These are phyloP conservation scores for Penstemon barbatus DNA, from an alignment of 257 asterid genomes.

Conservation along the genomic window DNA sequence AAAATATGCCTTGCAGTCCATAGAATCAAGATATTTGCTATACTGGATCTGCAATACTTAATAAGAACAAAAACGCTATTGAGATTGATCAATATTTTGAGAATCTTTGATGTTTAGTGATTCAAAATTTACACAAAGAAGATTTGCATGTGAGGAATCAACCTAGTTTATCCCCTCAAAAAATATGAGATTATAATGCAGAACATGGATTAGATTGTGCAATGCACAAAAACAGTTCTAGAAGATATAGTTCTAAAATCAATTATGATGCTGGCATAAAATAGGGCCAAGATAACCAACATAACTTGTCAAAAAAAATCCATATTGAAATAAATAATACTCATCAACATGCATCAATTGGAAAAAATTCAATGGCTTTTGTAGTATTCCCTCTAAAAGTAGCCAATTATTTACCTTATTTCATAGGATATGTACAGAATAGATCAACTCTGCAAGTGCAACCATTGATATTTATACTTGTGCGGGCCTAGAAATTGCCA, in stretches of 20 bases:
- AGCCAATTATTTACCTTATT: constrained; percentile 16
- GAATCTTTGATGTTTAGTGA: no score
- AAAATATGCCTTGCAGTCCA: neutral
- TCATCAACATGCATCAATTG: constrained; percentile 20
- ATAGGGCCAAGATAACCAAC: neutral
- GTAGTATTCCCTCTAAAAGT: constrained; percentile 16
- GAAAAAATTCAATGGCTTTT: constrained; percentile 14
- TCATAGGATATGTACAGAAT: constrained; percentile 18
- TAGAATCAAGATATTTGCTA: neutral
- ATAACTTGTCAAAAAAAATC: neutral
- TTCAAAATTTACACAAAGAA: no score
- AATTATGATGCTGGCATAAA: constrained; percentile 6
- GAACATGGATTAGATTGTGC: no score
- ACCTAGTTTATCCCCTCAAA: neutral
- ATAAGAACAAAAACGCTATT: no score
- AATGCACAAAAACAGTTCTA: neutral
- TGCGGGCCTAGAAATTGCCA: constrained; percentile 16
- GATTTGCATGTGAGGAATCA: no score
- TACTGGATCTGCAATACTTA: neutral
- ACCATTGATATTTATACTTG: neutral
- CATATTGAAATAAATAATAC: neutral
- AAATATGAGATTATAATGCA: neutral
- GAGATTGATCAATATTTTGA: no score
- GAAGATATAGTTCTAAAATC: neutral
- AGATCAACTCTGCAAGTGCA: constrained; percentile 29